Percentiles rank a stretch among this genome's conserved stretches.
Evolutionary conservation across 805 yeast species (phyloP).

Genomic region (Candida parachauliodes): DNA sequence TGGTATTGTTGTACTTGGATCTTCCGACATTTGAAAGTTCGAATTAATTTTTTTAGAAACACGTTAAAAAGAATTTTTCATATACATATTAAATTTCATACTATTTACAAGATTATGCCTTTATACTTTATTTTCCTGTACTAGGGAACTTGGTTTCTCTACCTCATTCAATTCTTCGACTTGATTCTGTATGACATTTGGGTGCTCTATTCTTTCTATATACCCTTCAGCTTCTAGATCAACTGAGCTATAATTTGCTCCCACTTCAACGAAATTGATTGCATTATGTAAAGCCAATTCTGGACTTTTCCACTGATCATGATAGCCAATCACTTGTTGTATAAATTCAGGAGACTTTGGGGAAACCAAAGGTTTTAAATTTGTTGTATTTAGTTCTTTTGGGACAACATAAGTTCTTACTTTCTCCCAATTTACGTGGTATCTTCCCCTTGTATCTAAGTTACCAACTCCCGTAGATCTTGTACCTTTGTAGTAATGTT

Average conservation of each 20-base stretch:
- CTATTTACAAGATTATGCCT: constrained; percentile 5
- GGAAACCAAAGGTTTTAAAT: constrained; percentile 73
- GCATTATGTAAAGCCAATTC: constrained; percentile 68
- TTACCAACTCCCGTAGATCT: constrained; percentile 91
- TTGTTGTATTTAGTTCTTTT: constrained; percentile 28
- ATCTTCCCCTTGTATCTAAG: constrained; percentile 69
- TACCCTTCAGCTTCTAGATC: constrained; percentile 34
- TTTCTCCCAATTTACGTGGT: constrained; percentile 74
- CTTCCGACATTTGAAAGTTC: constrained; percentile 2
- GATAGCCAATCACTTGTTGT: constrained; percentile 67
- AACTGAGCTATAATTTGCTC: constrained; percentile 42
- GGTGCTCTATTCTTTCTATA: constrained; percentile 35
- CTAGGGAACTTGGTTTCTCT: too few relatives aligned
- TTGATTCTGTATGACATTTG: constrained; percentile 17
- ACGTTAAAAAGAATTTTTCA: neutral
- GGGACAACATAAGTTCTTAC: constrained; percentile 93
- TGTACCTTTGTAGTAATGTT: constrained; percentile 93
- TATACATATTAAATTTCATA: neutral
- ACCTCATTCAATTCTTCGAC: constrained; percentile 8
- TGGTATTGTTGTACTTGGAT: neutral
- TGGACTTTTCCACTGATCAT: constrained; percentile 70
- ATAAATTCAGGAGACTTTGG: constrained; percentile 66
- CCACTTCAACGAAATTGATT: constrained; percentile 72
- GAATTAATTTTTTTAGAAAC: neutral
- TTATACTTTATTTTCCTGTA: constrained; percentile 2